Base-by-base conservation (phyloP, 768 basidiomycete species). In the Mycena latifolia region DNA sequence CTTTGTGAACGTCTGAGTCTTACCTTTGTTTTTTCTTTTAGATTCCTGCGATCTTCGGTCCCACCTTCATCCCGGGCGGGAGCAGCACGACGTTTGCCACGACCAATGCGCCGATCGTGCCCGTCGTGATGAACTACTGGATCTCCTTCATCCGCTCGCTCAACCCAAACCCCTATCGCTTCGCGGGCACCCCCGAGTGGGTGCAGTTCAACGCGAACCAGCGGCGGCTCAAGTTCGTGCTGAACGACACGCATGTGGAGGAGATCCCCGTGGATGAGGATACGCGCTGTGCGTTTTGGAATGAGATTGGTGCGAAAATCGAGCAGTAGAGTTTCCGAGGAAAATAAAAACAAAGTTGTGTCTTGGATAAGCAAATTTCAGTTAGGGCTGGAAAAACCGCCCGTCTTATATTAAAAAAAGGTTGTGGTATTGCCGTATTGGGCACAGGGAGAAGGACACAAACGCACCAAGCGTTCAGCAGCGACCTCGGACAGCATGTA, bases 221-320 rank as follows among this genome's bases (percentile, higher is more conserved):
- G 41, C 37, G 29, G 25, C 50, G 60, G 39, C 60, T 61, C 51
- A 41, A 53, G 51, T 61, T 61, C 51, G 60, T 61, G 50, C 51
- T 61, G 60, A 53, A 61, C 41, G 60, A 61, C 41, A 61, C 60
- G 39, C 60, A 61, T 61, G 39, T 61, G 51, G 60, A 61, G 51
- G 51, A 52, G 29, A 53, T 61, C 39, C 60, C 60, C n/a, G 60
- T 33, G 60, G 60, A 61, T 29, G 51, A 61, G 51, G 41, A 45
- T 53, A 45, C 28, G 51, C 50, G 60, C 14, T 61, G 60, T 61
- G 60, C 60, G 29, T 61, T 61, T 52, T 61, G 60, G 60, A 61
- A 61, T 43, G 60, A 61, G 60, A 45, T 61, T 39, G 60, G 60
- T 43, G 60, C 41, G 50, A 61, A 51, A 29, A 61, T 61, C 60